Evolutionary conservation across 2,329 filamentous ascomycete species (phyloP).

Genomic region (Venturia effusa): DNA sequence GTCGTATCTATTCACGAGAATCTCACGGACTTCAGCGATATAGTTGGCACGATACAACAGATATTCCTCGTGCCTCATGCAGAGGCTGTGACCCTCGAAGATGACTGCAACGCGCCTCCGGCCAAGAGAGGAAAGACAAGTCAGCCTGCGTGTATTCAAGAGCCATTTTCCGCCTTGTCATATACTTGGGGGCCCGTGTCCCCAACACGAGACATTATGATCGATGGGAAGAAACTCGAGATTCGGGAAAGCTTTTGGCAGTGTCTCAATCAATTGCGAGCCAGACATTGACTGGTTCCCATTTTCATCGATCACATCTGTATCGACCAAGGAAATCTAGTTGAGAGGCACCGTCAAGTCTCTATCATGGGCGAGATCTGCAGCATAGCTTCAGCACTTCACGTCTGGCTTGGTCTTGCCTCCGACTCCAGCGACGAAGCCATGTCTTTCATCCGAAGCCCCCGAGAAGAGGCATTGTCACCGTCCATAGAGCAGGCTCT

Average conservation of each 20-base stretch:
- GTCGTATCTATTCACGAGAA: too few species aligned
- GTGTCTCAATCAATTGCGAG: not conserved
- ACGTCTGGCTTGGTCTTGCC: slow-evolving; percentile 22
- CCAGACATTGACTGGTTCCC: not conserved
- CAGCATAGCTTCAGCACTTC: slow-evolving; percentile 18
- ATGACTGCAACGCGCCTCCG: too few species aligned
- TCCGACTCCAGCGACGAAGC: slow-evolving; percentile 19
- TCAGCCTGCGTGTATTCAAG: not conserved
- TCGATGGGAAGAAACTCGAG: not conserved
- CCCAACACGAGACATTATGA: not conserved
- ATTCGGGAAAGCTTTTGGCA: not conserved
- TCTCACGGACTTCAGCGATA: too few species aligned
- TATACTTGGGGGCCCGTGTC: slow-evolving; percentile 4
- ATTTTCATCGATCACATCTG: slow-evolving; percentile 3
- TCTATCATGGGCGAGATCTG: slow-evolving; percentile 23
- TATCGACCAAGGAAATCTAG: not conserved
- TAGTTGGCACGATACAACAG: too few species aligned
- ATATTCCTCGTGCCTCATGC: too few species aligned
- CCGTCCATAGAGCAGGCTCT: not conserved
- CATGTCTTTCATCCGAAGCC: slow-evolving; percentile 11
- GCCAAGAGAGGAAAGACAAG: not conserved
- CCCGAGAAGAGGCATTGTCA: not conserved
- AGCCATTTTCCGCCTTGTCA: not conserved
- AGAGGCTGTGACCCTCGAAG: too few species aligned
- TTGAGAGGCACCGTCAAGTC: slow-evolving; percentile 22